Conservation (phyloP, 2,329 filamentous ascomycete species). For the Epichloe aotearoae region DNA sequence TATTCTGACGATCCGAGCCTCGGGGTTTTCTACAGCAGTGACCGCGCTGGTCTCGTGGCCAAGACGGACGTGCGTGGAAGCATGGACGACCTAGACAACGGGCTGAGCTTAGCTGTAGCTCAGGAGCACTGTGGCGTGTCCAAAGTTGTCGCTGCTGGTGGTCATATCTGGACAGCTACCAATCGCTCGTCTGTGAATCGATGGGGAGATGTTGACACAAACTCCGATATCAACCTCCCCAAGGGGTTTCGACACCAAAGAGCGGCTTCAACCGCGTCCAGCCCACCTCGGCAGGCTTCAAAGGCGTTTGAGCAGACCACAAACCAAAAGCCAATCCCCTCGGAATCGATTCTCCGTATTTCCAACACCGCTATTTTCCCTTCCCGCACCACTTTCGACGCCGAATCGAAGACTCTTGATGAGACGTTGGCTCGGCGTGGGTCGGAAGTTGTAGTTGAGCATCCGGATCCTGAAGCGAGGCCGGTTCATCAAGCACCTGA, state of each 20-base stretch:
- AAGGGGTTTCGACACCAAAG: conserved; percentile 37
- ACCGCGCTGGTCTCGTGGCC: conserved; percentile 83
- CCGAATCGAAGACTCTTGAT: conserved; percentile 41
- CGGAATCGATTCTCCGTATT: conserved; percentile 65
- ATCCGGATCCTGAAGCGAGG: conserved; percentile 25
- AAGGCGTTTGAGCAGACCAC: conserved; percentile 23
- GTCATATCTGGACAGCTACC: conserved; percentile 82
- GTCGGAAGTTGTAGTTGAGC: conserved; percentile 18
- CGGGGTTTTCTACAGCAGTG: conserved; percentile 85
- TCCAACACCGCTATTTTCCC: conserved; percentile 73
- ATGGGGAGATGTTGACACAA: conserved; percentile 77
- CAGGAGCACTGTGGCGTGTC: conserved; percentile 80
- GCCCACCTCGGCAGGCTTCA: conserved; percentile 17
- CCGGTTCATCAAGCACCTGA: conserved; percentile 57
- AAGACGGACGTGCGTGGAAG: conserved; percentile 81
- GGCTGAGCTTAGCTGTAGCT: conserved; percentile 76
- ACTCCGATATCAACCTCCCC: conserved; percentile 53
- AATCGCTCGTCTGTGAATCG: conserved; percentile 84
- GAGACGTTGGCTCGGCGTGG: conserved; percentile 27
- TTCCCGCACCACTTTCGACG: conserved; percentile 35
- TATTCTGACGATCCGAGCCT: conserved; percentile 79
- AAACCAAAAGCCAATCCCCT: conserved; percentile 54
- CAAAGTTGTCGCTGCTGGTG: conserved; percentile 54
- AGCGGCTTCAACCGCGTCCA: conserved; percentile 28
- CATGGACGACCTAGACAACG: conserved; percentile 61